Evolutionary conservation across 2,329 filamentous ascomycete genomes (phyloP).

Genomic region (Fusarium palustre): DNA sequence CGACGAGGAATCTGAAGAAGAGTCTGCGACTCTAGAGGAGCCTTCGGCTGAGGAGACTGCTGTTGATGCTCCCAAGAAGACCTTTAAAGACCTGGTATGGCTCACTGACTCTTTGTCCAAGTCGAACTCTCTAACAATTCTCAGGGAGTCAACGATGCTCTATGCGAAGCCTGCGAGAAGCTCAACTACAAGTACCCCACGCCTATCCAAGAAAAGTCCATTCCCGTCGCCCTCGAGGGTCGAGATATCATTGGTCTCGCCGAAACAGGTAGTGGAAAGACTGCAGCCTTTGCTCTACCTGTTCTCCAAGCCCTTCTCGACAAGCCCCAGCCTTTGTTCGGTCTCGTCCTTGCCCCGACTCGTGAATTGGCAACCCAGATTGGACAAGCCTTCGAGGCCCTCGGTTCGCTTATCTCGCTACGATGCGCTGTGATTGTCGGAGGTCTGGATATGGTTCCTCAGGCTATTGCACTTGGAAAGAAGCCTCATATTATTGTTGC

Average conservation of each 20-base stretch:
- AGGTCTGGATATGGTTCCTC: slow-evolving; percentile 94
- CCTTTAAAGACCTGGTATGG: slow-evolving; percentile 73
- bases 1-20: slow-evolving; percentile 46
- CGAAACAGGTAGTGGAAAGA: slow-evolving; percentile 96
- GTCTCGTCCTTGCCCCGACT: slow-evolving; percentile 91
- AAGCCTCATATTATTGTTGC: slow-evolving; percentile 95
- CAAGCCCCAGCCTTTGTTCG: slow-evolving; percentile 85
- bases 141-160: slow-evolving; percentile 82
- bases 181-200: slow-evolving; percentile 89
- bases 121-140: slow-evolving; percentile 23
- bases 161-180: slow-evolving; percentile 87
- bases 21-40: slow-evolving; percentile 52
- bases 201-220: slow-evolving; percentile 87
- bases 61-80: slow-evolving; percentile 65
- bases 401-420: slow-evolving; percentile 89
- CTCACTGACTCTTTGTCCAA: no score
- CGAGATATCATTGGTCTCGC: slow-evolving; percentile 93
- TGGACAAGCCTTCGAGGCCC: slow-evolving; percentile 84
- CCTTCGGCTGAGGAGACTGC: slow-evolving; percentile 49
- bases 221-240: slow-evolving; percentile 81
- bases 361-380: slow-evolving; percentile 95
- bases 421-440: slow-evolving; percentile 88
- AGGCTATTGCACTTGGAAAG: slow-evolving; percentile 92
- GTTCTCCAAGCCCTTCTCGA: slow-evolving; percentile 92
- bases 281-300: slow-evolving; percentile 91